Evolutionary conservation across 139 green algal species (phyloP).

Genomic region (Penium margaritaceum): DNA sequence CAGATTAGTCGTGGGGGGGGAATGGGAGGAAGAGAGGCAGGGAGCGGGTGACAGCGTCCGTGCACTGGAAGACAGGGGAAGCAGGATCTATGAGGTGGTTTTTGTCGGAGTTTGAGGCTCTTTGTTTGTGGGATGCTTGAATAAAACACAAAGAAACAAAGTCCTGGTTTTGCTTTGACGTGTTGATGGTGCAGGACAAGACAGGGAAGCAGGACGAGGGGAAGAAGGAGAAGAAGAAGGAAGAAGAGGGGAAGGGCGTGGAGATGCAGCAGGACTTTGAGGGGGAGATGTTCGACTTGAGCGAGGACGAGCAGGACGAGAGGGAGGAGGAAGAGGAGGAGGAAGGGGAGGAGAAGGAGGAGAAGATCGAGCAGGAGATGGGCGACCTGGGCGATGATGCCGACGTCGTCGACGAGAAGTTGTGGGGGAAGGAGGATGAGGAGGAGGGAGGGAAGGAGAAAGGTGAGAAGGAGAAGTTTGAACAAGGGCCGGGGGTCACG

Average conservation of each 20-base stretch:
- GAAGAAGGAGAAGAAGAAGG: constrained; percentile 12
- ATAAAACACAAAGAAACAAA: no score
- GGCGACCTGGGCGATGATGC: constrained; percentile 56
- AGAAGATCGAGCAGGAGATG: constrained; percentile 61
- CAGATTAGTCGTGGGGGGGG: no score
- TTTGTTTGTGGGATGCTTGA: no score
- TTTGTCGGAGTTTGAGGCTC: no score
- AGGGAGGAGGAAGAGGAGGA: constrained; percentile 58
- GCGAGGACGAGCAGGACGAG: constrained; percentile 47
- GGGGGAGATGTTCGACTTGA: constrained; percentile 68
- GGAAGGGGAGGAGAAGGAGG: constrained; percentile 58
- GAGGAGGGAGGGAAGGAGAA: constrained; percentile 47
- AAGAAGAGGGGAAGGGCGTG: constrained; percentile 56
- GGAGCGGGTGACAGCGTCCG: no score
- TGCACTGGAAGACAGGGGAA: no score
- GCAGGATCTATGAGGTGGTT: no score
- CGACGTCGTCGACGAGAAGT: constrained; percentile 81
- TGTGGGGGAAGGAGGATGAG: constrained; percentile 67
- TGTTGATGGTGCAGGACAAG: no score
- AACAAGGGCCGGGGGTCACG: no score
- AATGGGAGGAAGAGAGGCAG: no score
- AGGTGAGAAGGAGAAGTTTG: constrained; percentile 48
- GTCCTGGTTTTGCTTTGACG: no score
- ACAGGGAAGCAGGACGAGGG: constrained; percentile 9
- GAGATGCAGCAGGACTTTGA: constrained; percentile 98